Evolutionary conservation across 2,329 filamentous ascomycete genomes (phyloP), one percentile per base, ranked within the genome.

Genomic region (Aspergillus sp.): DNA sequence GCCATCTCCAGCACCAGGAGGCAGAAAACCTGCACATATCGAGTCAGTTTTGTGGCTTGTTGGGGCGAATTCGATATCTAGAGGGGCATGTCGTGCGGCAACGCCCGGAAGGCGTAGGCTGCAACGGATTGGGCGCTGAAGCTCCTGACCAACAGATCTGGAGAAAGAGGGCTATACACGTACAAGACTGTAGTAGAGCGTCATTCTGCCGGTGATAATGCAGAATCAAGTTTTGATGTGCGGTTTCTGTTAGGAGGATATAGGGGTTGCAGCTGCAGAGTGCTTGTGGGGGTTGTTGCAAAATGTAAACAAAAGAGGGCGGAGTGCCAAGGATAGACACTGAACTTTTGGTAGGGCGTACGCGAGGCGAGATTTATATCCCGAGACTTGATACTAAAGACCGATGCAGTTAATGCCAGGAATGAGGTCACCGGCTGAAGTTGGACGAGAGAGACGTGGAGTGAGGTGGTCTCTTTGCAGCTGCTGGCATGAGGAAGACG

Each of bases 401-500:
- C 16, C 19, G 11, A 35, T 32, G 30, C 26, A 20, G 20, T 16
- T 19, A 6, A 14, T 11, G 20, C 24, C 11, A 42, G 44, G 26
- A 44, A 52, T 52, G 45, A 45, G 32, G 30, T 51, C 45, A 51
- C 36, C 38, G 46, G 49, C 30, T 10, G 41, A 14, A 36, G 50
- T 24, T 30, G 13, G 14, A 3, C 7, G 22, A 50, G 32, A 5
- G 19, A 16, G 45, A 17, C 30, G 26, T 56, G 22, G 60, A 54
- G 93, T 83, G 71, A 88, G 73, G 76, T 95, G 95, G 66, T 94
- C 89, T 90, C 94, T 66, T 60, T 60, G 50, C 54, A 63, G 52
- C 56, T 55, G n/a, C 48, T 41, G 52, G 45, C 56, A 56, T 50
- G 63, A 58, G 54, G 52, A 65, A 67, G 64, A 71, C 67, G 67